Evolutionary conservation across 148 eudicot genomes (phyloP), one percentile per base, ranked within the genome.

Genomic region (Cornus suecica): DNA sequence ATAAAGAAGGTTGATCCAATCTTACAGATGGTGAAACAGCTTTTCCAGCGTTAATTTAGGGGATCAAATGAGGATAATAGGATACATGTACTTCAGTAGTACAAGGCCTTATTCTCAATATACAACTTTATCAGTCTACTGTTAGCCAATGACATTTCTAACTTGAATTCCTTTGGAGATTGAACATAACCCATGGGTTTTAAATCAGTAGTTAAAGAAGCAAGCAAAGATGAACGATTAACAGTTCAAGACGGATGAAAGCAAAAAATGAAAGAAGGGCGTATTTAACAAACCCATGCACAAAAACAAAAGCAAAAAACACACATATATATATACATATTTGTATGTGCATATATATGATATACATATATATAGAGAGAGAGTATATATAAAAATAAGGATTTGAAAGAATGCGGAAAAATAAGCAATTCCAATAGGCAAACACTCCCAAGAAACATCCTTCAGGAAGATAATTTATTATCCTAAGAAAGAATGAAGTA

Each of bases 371-470:
- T 2, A 48, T 16, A 48, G 3, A 64, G 20, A 64, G 1, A 26
- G 18, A 26, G 42, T 37, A 37, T 1, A 37, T 37, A 8, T 37
- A 10, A 10, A 37, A 37, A 37, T 37, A 37, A 37, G 42, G 9
- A 37, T 37, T 37, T 37, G 42, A 37, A 37, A 3, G 42, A 37
- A 37, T 10, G 9, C 42, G 9, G 14, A 27, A 64, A 28, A 64
- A 64, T 29, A 71, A 71, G 27, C 32, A 25, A 71, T 26, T 70
- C 58, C 74, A 72, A 56, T 58, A 26, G n/a, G 27, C 8, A 8
- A 31, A 56, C 27, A 56, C 42, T 13, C 8, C 29, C 23, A 71
- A 71, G 37, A 34, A 27, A 60, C 62, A 70, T 26, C 54, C 16
- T 45, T 56, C 75, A 29, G 27, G 61, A 34, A 26, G 75, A 72